phyloP scores from a whole-genome alignment of 2,329 filamentous ascomycete species.

The Diaporthe nobilis region DNA sequence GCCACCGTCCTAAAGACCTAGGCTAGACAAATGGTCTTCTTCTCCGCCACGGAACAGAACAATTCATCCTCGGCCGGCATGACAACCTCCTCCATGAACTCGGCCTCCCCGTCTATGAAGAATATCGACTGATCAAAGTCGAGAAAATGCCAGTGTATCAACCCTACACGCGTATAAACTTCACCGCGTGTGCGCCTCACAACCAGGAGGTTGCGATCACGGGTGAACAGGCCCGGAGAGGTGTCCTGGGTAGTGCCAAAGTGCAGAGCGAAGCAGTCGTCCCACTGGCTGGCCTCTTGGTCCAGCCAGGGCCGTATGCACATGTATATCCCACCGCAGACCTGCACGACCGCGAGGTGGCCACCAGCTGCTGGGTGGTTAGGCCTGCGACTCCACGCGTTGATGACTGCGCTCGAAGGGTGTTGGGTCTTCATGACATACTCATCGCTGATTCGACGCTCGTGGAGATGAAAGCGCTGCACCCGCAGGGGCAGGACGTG shows the following conservation, averaged over 20 bases:
- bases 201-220: not conserved
- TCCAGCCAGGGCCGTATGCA: conserved; percentile 10
- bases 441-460: not conserved
- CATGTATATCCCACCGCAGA: not conserved
- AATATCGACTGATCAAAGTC: not conserved
- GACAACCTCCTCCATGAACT: not conserved
- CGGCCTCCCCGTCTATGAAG: not conserved
- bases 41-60: not conserved
- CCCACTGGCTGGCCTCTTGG: no score
- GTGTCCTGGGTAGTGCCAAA: not conserved
- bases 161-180: not conserved
- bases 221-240: not conserved
- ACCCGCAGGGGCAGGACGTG: not conserved
- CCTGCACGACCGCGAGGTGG: not conserved
- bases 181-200: not conserved
- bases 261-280: not conserved
- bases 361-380: not conserved
- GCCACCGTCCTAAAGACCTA: not conserved
- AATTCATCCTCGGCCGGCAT: not conserved
- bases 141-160: conserved; percentile 3
- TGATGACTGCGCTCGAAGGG: not conserved
- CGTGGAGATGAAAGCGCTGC: not conserved
- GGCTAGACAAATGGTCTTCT: not conserved
- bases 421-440: not conserved
- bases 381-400: not conserved